Evolutionary conservation across 176 grass and related monocot genomes (phyloP).

Genomic region (Triticum timopheevii): DNA sequence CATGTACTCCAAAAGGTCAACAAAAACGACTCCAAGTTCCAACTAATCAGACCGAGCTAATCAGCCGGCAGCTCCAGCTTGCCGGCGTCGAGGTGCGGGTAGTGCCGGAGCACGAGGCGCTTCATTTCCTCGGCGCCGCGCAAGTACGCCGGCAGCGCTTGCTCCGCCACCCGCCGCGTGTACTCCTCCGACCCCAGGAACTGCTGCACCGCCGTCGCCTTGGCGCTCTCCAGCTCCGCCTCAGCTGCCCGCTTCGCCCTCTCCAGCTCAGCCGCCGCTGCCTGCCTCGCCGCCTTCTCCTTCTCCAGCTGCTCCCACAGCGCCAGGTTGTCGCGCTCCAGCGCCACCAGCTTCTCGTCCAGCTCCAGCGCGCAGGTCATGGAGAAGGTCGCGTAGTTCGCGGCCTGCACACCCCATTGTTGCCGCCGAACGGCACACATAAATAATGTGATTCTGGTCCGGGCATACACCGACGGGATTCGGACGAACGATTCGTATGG

Average conservation of each 20-base stretch:
- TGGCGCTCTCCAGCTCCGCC: not conserved
- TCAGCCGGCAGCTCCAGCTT: too few relatives aligned
- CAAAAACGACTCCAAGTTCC: too few relatives aligned
- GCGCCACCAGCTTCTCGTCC: not conserved
- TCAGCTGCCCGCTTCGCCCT: not conserved
- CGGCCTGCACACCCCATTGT: not conserved
- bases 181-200: not conserved
- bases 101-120: not conserved
- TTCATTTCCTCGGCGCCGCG: constrained; percentile 32
- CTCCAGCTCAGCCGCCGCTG: not conserved
- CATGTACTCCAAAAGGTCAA: too few relatives aligned
- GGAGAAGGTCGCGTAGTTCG: not conserved
- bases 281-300: not conserved
- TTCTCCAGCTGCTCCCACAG: not conserved
- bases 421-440: too few relatives aligned
- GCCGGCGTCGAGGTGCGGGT: too few relatives aligned
- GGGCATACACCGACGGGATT: too few relatives aligned
- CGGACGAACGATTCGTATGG: too few relatives aligned
- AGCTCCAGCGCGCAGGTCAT: not conserved
- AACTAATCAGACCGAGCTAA: too few relatives aligned
- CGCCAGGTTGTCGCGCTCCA: not conserved
- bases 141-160: constrained; percentile 16
- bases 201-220: not conserved
- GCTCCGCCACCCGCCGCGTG: not conserved
- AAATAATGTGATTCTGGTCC: too few relatives aligned